Evolutionary conservation across 1,284 basidiomycete species (phyloP).

Genomic region (Ceratobasidium papillatum): DNA sequence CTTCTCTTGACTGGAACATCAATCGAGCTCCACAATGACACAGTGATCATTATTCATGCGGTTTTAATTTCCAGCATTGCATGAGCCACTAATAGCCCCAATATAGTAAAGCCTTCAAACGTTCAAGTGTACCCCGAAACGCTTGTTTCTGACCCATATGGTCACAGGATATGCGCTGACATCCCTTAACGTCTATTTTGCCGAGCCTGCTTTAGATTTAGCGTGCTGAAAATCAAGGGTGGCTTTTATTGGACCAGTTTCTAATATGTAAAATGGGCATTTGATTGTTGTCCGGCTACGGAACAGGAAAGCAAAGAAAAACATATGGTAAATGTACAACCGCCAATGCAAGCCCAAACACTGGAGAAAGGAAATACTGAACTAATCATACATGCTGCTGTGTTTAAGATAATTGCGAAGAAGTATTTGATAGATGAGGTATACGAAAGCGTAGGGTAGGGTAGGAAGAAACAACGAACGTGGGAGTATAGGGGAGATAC

Average conservation of each 20-base stretch:
- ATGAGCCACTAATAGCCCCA: conserved; percentile 7
- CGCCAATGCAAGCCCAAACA: conserved; percentile 22
- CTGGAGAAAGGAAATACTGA: conserved; percentile 15
- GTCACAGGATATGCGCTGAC: background rate
- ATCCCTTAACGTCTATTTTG: background rate
- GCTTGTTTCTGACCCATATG: background rate
- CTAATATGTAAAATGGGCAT: conserved; percentile 6
- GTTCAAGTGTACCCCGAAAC: background rate
- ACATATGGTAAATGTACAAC: conserved; percentile 30
- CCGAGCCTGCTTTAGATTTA: background rate
- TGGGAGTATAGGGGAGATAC: background rate
- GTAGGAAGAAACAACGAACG: background rate
- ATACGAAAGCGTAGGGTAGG: background rate
- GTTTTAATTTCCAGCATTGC: background rate
- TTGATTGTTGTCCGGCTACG: background rate
- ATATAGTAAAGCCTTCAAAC: background rate
- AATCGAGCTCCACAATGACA: background rate
- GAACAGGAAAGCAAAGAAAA: background rate
- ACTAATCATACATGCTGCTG: conserved; percentile 33
- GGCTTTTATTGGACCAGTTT: background rate
- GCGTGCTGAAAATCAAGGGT: conserved; percentile 8
- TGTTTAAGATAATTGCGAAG: background rate
- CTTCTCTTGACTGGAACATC: background rate
- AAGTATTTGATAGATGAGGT: background rate
- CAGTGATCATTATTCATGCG: background rate